These are phyloP conservation scores for Kluyveromyces dobzhanskii DNA, from an alignment of 805 yeast species.

Conservation along the genomic window DNA sequence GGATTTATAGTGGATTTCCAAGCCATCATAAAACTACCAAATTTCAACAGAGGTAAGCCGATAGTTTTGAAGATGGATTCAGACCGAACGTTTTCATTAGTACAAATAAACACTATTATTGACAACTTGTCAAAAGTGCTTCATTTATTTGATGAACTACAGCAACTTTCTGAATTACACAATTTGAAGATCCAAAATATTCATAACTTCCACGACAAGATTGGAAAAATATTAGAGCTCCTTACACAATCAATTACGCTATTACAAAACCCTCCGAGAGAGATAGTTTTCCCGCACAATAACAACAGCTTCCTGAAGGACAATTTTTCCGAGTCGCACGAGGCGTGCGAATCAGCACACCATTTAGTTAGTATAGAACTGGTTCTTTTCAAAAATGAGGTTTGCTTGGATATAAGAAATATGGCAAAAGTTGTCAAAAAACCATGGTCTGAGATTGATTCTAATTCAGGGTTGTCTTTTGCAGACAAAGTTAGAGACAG, in stretches of 20 bases:
- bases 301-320: slow-evolving; percentile 39
- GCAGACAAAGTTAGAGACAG: slow-evolving; percentile 51
- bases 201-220: slow-evolving; percentile 18
- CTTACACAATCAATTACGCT: slow-evolving; percentile 17
- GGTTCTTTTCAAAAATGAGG: slow-evolving; percentile 51
- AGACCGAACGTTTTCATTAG: slow-evolving; percentile 36
- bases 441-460: slow-evolving; percentile 57
- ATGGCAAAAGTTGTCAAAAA: slow-evolving; percentile 40
- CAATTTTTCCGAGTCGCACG: slow-evolving; percentile 31
- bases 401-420: slow-evolving; percentile 50
- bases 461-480: slow-evolving; percentile 39
- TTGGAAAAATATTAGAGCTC: slow-evolving; percentile 14
- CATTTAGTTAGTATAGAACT: slow-evolving; percentile 45
- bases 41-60: slow-evolving; percentile 34
- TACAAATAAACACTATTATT: slow-evolving; percentile 28
- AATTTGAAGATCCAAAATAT: slow-evolving; percentile 28
- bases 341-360: slow-evolving; percentile 25
- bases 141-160: slow-evolving; percentile 34
- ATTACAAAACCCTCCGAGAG: slow-evolving; percentile 45
- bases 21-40: slow-evolving; percentile 30
- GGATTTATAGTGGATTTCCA: slow-evolving; percentile 43
- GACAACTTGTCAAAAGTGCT: slow-evolving; percentile 15
- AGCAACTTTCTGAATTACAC: slow-evolving; percentile 13
- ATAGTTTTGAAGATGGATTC: slow-evolving; percentile 32
- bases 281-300: slow-evolving; percentile 50